Conservation (phyloP, 352 stramenopile species). For the Peronospora destructor region DNA sequence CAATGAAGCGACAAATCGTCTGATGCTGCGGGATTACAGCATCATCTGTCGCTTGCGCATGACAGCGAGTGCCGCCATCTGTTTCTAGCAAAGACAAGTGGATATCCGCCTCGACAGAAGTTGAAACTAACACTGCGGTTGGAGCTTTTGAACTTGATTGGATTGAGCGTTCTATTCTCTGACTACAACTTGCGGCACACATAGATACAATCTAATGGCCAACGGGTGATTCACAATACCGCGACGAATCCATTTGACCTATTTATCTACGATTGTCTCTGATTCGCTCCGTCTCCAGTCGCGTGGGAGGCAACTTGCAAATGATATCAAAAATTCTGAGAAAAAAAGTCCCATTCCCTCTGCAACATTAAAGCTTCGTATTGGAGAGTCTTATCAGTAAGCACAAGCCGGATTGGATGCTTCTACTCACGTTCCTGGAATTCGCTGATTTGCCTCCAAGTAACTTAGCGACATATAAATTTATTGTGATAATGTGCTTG, state of each 20-base stretch:
- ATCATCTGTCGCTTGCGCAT: conserved; percentile 6
- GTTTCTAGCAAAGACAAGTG: conserved; percentile 5
- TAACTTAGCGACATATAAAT: neutral
- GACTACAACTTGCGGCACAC: neutral
- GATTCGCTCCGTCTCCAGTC: conserved; percentile 20
- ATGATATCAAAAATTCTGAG: neutral
- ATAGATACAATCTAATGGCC: conserved; percentile 5
- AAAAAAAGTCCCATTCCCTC: neutral
- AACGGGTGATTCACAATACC: conserved; percentile 11
- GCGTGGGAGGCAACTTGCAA: conserved; percentile 7
- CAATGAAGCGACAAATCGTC: conserved; percentile 6
- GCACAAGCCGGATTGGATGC: conserved; percentile 8
- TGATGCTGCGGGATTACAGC: conserved; percentile 4
- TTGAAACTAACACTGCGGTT: conserved; percentile 4
- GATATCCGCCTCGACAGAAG: conserved; percentile 8
- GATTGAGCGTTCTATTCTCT: neutral
- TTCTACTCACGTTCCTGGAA: conserved; percentile 21
- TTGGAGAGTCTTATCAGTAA: conserved; percentile 5
- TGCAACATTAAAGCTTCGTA: neutral
- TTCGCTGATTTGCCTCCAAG: conserved; percentile 12
- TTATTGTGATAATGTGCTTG: too few species aligned
- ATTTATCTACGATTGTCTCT: conserved; percentile 15
- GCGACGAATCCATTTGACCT: conserved; percentile 15
- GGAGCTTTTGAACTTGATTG: neutral
- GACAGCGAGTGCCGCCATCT: conserved; percentile 6